phyloP scores from a whole-genome alignment of 2,329 filamentous ascomycete genomes.

The Verticillium longisporum region DNA sequence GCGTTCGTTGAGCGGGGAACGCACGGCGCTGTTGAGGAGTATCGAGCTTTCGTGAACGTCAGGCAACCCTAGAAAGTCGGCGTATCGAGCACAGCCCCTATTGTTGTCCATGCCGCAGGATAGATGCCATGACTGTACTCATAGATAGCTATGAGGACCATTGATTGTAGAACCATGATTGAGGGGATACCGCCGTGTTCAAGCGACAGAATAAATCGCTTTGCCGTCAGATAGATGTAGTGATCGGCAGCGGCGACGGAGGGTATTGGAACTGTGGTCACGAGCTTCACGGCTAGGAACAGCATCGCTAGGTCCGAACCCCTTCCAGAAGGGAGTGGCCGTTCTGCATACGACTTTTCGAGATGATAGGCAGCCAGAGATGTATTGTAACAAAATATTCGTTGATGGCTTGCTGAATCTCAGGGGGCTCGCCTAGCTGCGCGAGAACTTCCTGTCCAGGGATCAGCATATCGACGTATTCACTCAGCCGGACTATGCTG shows the following conservation, averaged over 20 bases:
- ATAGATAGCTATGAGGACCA: conserved; percentile 37
- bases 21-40: conserved; percentile 28
- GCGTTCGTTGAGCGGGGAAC: conserved; percentile 3
- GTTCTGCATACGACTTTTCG: conserved; percentile 35
- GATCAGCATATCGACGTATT: background rate
- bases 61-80: conserved; percentile 35
- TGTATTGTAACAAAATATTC: conserved; percentile 38
- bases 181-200: conserved; percentile 34
- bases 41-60: conserved; percentile 24
- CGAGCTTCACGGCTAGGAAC: conserved; percentile 41
- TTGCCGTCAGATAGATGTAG: conserved; percentile 33
- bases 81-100: conserved; percentile 36
- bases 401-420: conserved; percentile 27
- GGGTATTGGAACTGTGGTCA: conserved; percentile 26
- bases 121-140: conserved; percentile 43
- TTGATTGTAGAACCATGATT: conserved; percentile 35
- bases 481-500: background rate
- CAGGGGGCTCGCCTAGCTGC: conserved; percentile 27
- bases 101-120: conserved; percentile 40
- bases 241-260: conserved; percentile 26
- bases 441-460: conserved; percentile 27
- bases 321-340: conserved; percentile 32
- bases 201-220: conserved; percentile 31
- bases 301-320: conserved; percentile 37
- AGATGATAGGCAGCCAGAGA: conserved; percentile 40